Evolutionary conservation across 352 stramenopile species (phyloP), one percentile per base, ranked within the genome.

Genomic region (Albugo candida): DNA sequence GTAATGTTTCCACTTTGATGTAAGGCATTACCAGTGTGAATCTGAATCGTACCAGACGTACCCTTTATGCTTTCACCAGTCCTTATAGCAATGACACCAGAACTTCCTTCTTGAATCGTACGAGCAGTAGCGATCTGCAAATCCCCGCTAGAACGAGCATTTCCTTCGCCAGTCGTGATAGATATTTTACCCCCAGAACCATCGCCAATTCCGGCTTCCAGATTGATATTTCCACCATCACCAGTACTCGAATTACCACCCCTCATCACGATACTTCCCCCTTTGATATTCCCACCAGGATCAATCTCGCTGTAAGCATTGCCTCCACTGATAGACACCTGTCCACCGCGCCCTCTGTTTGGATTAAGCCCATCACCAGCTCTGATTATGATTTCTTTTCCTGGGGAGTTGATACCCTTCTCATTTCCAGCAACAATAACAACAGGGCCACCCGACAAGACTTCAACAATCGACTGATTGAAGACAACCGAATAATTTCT

Each of bases 341-440:
- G 56, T 16, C 86, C 86, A 19, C 83, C 84, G 36, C 65, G 64
- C 24, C 84, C 82, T 42, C 81, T 62, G 48, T 91, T 86, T 35
- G 67, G 55, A 49, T 85, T 80, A 18, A 79, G 39, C 3, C 84
- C 82, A 53, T 77, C 63, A 13, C 77, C 77, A 47, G 72, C 79
- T 45, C 47, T 24, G 40, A 93, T 63, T 14, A 59, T 61, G 6
- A 91, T 59, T 17, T 46, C 42, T n/a, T 53, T 49, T 10, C 75
- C 77, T 37, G 61, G 51, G 56, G 67, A 74, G 47, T 89, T 89
- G 49, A 82, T 86, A 13, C 63, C 55, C 20, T 63, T 70, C 48
- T 83, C 69, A 41, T 86, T 64, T 14, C 70, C 75, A 41, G 70
- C 77, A 8, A 54, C 58, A 11, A 95, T 31, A 12, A 51, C 38